Conservation (phyloP, 2,329 filamentous ascomycete genomes). For the Pseudogymnoascus sp. region DNA sequence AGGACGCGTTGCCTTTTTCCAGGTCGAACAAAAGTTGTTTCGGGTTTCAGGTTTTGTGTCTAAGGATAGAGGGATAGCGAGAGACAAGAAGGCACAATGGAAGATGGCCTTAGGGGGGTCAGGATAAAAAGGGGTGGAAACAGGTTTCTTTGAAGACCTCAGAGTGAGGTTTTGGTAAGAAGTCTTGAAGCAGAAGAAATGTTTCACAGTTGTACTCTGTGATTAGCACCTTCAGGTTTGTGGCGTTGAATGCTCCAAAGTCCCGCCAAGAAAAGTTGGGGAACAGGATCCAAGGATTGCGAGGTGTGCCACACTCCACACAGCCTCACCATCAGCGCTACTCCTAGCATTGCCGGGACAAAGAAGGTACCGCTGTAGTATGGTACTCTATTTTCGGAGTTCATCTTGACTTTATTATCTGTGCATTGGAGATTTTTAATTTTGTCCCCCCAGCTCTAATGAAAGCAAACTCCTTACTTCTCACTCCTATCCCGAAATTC, state of each 20-base stretch:
- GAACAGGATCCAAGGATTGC: slow-evolving; percentile 3
- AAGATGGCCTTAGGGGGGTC: background rate
- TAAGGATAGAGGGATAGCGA: background rate
- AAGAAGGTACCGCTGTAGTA: background rate
- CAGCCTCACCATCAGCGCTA: slow-evolving; percentile 5
- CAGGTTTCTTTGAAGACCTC: background rate
- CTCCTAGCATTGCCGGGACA: slow-evolving; percentile 5
- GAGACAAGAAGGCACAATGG: background rate
- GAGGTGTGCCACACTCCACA: slow-evolving; percentile 6
- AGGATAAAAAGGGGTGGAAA: background rate
- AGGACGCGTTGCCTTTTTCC: background rate
- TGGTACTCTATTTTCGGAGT: background rate
- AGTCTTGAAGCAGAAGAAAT: slow-evolving; percentile 9
- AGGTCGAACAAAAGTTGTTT: background rate
- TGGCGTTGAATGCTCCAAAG: slow-evolving; percentile 1
- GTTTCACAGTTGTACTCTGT: slow-evolving; percentile 9
- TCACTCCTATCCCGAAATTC: background rate
- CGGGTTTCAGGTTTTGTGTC: background rate
- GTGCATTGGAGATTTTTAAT: background rate
- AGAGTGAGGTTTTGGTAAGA: background rate
- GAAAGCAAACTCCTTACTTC: background rate
- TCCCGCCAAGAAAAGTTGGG: slow-evolving; percentile 4
- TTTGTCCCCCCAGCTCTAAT: background rate
- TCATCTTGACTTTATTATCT: background rate
- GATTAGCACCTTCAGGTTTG: background rate